A percentile compares a stretch with the other conserved stretches of the same genome.
These are phyloP conservation scores for Eimeria maxima DNA, from an alignment of 169 alveolate genomes.

Conservation along the genomic window DNA sequence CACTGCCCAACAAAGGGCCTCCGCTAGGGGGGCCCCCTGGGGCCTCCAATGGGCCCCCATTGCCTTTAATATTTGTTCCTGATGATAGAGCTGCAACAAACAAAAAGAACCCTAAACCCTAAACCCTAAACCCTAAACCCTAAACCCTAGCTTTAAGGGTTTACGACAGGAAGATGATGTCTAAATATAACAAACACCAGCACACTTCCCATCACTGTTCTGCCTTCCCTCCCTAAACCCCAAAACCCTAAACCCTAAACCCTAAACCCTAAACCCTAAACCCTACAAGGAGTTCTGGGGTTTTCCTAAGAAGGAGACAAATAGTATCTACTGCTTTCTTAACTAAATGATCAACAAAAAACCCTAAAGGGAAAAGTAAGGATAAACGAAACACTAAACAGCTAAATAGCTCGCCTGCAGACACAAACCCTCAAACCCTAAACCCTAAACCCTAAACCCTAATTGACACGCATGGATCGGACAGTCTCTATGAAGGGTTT, in stretches of 20 bases:
- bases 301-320: neutral
- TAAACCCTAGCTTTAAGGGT: too few relatives aligned
- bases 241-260: too few relatives aligned
- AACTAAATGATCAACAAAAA: slow-evolving; percentile 45
- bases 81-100: neutral
- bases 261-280: neutral
- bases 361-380: neutral
- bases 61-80: neutral
- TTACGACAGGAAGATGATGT: too few relatives aligned
- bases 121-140: too few relatives aligned
- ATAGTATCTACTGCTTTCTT: neutral
- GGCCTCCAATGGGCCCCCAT: neutral
- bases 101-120: too few relatives aligned
- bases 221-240: too few relatives aligned
- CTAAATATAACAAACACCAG: too few relatives aligned
- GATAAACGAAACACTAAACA: slow-evolving; percentile 68
- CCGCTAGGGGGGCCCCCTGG: slow-evolving; percentile 38
- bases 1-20: slow-evolving; percentile 27
- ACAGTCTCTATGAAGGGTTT: neutral
- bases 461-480: neutral
- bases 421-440: neutral
- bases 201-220: too few relatives aligned
- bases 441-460: slow-evolving; percentile 55
- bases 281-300: neutral
- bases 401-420: slow-evolving; percentile 68